Percentiles rank a stretch among this genome's conserved stretches.
phyloP scores from a whole-genome alignment of 1,284 basidiomycete species.

The Trichosporon sp. region DNA sequence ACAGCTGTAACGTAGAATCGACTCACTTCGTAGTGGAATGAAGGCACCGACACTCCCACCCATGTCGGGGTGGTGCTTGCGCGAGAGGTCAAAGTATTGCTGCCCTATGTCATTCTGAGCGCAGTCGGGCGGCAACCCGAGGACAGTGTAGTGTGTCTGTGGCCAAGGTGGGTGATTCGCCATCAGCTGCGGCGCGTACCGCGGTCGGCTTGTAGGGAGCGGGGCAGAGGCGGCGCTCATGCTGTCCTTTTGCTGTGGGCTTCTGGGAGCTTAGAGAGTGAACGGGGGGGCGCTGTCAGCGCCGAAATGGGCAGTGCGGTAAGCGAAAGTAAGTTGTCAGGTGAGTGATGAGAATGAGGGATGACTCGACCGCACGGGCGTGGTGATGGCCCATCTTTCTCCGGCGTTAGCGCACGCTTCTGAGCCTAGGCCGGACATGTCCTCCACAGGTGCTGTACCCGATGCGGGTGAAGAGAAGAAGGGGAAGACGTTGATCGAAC shows the following conservation, averaged over 20 bases:
- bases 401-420: background rate
- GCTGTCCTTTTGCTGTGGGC: background rate
- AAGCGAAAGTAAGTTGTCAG: background rate
- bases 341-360: background rate
- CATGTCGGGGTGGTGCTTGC: background rate
- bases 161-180: background rate
- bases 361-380: background rate
- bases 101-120: background rate
- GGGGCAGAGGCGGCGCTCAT: background rate
- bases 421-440: background rate
- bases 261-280: too few relatives aligned
- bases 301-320: background rate
- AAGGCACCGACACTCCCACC: background rate
- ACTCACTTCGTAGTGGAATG: background rate
- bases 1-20: too few relatives aligned
- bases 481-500: background rate
- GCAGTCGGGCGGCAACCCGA: background rate
- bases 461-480: background rate
- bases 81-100: background rate
- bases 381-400: background rate
- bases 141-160: slow-evolving; percentile 3
- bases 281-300: too few relatives aligned
- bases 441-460: background rate
- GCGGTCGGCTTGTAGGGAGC: background rate
- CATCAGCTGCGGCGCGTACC: slow-evolving; percentile 1